Evolutionary conservation across 2,329 filamentous ascomycete genomes (phyloP), one percentile per base, ranked within the genome.

Genomic region (Tolypocladium ovalisporum): DNA sequence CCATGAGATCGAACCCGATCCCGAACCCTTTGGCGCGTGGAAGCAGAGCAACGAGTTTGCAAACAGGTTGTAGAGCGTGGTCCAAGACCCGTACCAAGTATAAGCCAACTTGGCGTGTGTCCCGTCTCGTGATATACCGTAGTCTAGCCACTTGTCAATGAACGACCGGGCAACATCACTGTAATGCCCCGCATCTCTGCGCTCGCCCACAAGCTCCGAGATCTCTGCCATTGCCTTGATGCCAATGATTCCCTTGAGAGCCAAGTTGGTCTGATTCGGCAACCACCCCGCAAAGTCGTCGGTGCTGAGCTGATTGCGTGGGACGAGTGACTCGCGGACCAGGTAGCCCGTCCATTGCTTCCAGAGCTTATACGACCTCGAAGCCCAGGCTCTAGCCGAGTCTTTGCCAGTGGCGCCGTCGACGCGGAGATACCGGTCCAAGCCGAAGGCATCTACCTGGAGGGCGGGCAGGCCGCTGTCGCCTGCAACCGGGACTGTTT

Each of bases 61-160:
- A 70, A 86, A 93, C 15, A 91, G 78, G 62, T 89, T 90, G 71
- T 92, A 92, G 27, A 91, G 77, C 0, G 87, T 90, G 8, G 88
- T 90, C 88, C 88, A 92, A 54, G 86, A 89, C 17, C 88, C 88
- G 62, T 88, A 87, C 87, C 88, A 91, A 60, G 89, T 81, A 67
- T 93, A 93, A 4, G 88, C 85, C 35, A 93, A 75, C 69, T 91
- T 91, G 34, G 87, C 87, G 66, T 90, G 87, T 0, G 83, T 83
- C 52, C 81, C 79, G 65, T 91, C 88, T 35, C 86, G 79, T 7
- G 86, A 87, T 64, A 90, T 83, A 55, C 82, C 88, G 59, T 81
- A 82, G 54, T 82, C 79, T 66, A 89, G 81, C 88, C 88, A 92
- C 65, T 87, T 85, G 57, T 79, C 74, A 62, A 90, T 80, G 66